phyloP scores from a whole-genome alignment of 495 filamentous ascomycete species.

The Thozetella sp. region DNA sequence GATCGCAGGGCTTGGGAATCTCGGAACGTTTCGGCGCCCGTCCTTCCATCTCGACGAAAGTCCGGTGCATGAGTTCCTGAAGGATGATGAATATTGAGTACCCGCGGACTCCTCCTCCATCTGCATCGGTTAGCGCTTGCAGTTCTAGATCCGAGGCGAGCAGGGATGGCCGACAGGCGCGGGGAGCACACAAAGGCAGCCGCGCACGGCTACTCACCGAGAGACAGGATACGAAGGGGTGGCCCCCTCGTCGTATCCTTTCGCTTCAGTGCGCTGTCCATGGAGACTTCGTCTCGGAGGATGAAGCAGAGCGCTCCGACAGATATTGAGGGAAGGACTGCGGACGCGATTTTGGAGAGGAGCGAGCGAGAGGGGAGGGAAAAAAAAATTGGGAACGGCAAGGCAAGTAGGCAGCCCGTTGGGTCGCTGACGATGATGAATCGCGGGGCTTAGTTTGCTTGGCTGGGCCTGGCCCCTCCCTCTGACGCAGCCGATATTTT shows the following conservation, averaged over 20 bases:
- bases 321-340: not conserved
- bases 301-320: not conserved
- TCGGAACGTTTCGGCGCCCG: constrained; percentile 80
- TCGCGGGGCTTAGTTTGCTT: constrained; percentile 1
- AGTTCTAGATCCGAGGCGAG: not conserved
- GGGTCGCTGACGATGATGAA: not conserved
- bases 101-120: constrained; percentile 94
- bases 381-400: not conserved
- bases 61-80: constrained; percentile 93
- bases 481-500: not conserved
- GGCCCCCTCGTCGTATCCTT: constrained; percentile 96
- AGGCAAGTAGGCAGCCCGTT: too few relatives aligned
- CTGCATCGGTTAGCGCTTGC: constrained; percentile 43
- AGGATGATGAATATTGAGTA: constrained; percentile 97
- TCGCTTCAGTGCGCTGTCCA: constrained; percentile 45
- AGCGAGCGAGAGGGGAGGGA: not conserved
- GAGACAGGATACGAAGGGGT: constrained; percentile 85
- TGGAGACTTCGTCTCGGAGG: not conserved
- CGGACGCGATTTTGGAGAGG: not conserved
- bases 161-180: not conserved
- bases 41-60: constrained; percentile 84
- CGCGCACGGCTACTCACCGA: constrained; percentile 61
- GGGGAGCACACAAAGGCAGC: not conserved
- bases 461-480: too few relatives aligned
- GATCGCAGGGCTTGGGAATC: constrained; percentile 96